These are phyloP conservation scores for Berkeleyomyces basicola DNA, from an alignment of 2,329 filamentous ascomycete genomes.

Conservation along the genomic window DNA sequence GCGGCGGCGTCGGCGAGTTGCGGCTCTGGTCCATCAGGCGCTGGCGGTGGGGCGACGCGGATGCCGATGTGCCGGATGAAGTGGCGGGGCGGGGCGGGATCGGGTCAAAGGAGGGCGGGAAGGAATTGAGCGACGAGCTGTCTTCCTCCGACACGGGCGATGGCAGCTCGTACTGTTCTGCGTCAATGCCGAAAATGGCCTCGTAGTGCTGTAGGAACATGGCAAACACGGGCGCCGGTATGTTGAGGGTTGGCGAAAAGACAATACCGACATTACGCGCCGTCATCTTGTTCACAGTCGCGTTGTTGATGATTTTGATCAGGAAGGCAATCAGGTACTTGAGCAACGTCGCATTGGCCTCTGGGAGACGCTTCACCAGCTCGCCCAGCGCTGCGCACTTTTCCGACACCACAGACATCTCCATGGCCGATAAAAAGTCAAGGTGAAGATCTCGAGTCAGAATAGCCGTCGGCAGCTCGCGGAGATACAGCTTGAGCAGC, in stretches of 20 bases:
- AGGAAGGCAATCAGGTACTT: conserved; percentile 76
- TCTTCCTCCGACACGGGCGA: conserved; percentile 27
- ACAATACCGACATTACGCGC: conserved; percentile 95
- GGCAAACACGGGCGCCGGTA: conserved; percentile 85
- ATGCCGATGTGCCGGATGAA: conserved; percentile 27
- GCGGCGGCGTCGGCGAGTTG: conserved; percentile 35
- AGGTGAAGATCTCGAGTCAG: conserved; percentile 79
- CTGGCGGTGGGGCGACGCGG: conserved; percentile 34
- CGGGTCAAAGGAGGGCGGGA: conserved; percentile 10
- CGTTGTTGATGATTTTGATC: conserved; percentile 81
- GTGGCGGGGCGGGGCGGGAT: conserved; percentile 32
- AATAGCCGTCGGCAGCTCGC: conserved; percentile 81
- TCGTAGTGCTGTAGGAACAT: conserved; percentile 84
- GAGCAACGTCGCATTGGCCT: conserved; percentile 64
- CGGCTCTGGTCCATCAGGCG: conserved; percentile 24
- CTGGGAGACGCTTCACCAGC: conserved; percentile 65
- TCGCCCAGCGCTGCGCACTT: conserved; percentile 63
- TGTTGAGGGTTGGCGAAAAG: conserved; percentile 92
- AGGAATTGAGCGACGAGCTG: conserved; percentile 5
- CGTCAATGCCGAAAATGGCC: conserved; percentile 60
- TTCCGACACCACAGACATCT: conserved; percentile 55
- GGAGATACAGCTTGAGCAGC: conserved; percentile 80
- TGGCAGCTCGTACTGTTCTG: conserved; percentile 45
- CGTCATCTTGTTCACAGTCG: conserved; percentile 92
- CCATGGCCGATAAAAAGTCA: conserved; percentile 72